Conservation (phyloP, 177 flowering plant genomes). For the Vitis hybrid region DNA sequence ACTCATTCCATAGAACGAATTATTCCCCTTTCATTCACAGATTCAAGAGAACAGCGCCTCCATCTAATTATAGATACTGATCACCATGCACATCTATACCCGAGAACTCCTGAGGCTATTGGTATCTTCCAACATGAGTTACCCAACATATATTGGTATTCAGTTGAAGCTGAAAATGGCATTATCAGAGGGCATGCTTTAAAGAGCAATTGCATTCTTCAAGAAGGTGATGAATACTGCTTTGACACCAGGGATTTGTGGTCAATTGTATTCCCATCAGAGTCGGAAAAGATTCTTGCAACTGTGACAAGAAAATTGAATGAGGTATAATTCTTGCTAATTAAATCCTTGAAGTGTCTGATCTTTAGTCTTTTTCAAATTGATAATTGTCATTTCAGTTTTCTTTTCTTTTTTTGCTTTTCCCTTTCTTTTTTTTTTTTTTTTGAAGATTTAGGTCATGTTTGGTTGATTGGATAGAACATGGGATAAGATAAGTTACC, state of each 20-base stretch:
- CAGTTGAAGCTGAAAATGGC: slow-evolving; percentile 64
- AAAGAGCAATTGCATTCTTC: slow-evolving; percentile 44
- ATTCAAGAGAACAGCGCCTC: slow-evolving; percentile 84
- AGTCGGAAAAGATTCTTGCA: slow-evolving; percentile 81
- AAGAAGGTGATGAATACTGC: slow-evolving; percentile 65
- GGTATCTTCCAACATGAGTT: slow-evolving; percentile 56
- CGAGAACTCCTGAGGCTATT: slow-evolving; percentile 69
- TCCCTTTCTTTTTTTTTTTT: too few relatives aligned
- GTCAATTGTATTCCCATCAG: slow-evolving; percentile 89
- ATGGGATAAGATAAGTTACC: too few relatives aligned
- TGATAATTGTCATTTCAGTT: not conserved
- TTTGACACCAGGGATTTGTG: slow-evolving; percentile 70
- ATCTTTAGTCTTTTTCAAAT: not conserved
- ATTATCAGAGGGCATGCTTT: slow-evolving; percentile 73
- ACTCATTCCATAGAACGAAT: slow-evolving; percentile 65
- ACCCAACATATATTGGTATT: slow-evolving; percentile 83
- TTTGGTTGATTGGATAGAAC: too few relatives aligned
- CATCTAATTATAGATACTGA: slow-evolving; percentile 73
- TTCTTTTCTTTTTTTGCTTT: not conserved
- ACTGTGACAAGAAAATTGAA: slow-evolving; percentile 66
- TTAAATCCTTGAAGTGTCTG: not conserved
- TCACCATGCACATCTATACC: slow-evolving; percentile 65
- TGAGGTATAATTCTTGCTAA: slow-evolving; percentile 55
- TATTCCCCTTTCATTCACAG: slow-evolving; percentile 80
- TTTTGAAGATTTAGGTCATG: too few relatives aligned